Evolutionary conservation across 139 green algal genomes (phyloP).

Genomic region (Nannochloris sp.): DNA sequence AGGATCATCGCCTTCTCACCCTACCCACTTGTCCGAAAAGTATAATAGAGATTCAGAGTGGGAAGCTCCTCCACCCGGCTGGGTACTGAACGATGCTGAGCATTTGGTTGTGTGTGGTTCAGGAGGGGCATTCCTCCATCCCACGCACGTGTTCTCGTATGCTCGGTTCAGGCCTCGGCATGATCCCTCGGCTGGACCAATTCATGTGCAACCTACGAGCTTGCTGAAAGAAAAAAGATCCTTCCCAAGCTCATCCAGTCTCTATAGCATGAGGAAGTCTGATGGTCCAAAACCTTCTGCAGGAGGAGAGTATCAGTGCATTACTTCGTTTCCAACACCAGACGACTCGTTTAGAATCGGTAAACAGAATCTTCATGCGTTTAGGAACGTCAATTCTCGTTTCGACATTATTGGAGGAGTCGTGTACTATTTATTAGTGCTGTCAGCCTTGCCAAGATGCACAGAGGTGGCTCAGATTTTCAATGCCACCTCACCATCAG

Average conservation of each 20-base stretch:
- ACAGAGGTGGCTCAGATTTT: constrained; percentile 30
- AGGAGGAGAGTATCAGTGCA: constrained; percentile 59
- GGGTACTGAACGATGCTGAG: constrained; percentile 55
- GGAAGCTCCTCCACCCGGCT: constrained; percentile 18
- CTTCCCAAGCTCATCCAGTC: constrained; percentile 11
- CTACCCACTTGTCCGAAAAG: no score
- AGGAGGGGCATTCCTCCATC: constrained; percentile 80
- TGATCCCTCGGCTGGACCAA: constrained; percentile 42
- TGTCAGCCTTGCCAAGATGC: constrained; percentile 72
- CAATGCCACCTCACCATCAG: constrained; percentile 29
- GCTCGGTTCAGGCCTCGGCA: constrained; percentile 39
- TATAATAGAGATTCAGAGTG: constrained; percentile 2
- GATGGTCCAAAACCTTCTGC: neutral
- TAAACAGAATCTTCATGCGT: constrained; percentile 66
- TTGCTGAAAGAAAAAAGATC: constrained; percentile 18
- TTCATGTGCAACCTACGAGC: constrained; percentile 24
- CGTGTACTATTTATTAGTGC: constrained; percentile 77
- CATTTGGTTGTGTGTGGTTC: constrained; percentile 71
- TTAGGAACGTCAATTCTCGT: constrained; percentile 45
- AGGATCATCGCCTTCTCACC: neutral
- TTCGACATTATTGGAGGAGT: constrained; percentile 81
- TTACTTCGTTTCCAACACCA: constrained; percentile 45
- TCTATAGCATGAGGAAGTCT: constrained; percentile 1
- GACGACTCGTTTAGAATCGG: constrained; percentile 42
- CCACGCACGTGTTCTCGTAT: constrained; percentile 74